Evolutionary conservation across 2,329 filamentous ascomycete species (phyloP), one percentile per base, ranked within the genome.

Genomic region (Phaeomoniella chlamydospora): DNA sequence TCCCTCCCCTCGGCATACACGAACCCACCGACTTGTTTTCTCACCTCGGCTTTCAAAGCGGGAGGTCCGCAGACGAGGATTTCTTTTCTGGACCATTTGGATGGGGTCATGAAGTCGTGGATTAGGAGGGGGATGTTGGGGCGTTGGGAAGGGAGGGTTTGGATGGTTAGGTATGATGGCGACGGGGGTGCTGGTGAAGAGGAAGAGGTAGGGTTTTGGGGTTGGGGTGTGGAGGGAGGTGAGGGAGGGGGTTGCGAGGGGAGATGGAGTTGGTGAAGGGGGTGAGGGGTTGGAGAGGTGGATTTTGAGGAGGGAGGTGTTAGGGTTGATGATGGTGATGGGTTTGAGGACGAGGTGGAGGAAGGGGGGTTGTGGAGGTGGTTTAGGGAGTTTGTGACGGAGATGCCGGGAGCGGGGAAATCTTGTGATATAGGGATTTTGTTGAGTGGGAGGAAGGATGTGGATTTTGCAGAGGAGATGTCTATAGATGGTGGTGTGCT

Each of bases 21-120:
- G 13, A 43, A 29, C 12, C 33, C 35, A 4, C 43, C 45, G 3
- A 47, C 37, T 15, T 29, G 29, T 9, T 16, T 16, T 19, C 45
- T 39, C 26, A 46, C 26, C 13, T 35, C 31, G 4, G 18, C 32
- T 10, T 41, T 35, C 19, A 48, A 30, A 4, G 33, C 29, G 4
- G 36, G 18, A 12, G 46, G 46, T 2, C 44, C 46, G 35, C 46
- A 48, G n/a, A n/a, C n/a, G n/a, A n/a, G n/a, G n/a, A n/a, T n/a
- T n/a, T n/a, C n/a, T n/a, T n/a, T n/a, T n/a, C n/a, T n/a, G n/a
- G n/a, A n/a, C n/a, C n/a, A n/a, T n/a, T n/a, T n/a, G n/a, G n/a
- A n/a, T n/a, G n/a, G n/a, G 17, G 11, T 11, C 15, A 5, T 35
- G 10, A 12, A 16, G 15, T 15, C 26, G 15, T 36, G 31, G 14